phyloP scores from a whole-genome alignment of 768 basidiomycete genomes.

The Pulveroboletus sp. region DNA sequence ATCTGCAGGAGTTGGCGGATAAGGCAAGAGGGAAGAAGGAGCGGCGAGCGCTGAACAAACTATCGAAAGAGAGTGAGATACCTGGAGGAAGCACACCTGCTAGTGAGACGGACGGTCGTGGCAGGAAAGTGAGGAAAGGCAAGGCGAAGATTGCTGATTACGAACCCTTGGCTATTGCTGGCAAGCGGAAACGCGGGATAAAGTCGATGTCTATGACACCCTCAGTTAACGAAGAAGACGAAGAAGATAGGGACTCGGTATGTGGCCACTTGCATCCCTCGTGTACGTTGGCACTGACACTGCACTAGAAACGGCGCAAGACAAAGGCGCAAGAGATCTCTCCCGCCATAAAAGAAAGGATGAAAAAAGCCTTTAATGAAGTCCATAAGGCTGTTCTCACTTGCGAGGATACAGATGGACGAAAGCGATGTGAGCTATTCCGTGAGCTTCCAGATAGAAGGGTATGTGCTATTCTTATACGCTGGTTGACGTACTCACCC shows the following conservation, averaged over 20 bases:
- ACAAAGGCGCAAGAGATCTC: slow-evolving; percentile 57
- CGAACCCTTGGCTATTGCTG: slow-evolving; percentile 37
- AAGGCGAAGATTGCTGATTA: slow-evolving; percentile 58
- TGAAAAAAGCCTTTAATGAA: slow-evolving; percentile 81
- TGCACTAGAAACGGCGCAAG: slow-evolving; percentile 77
- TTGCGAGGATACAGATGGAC: slow-evolving; percentile 67
- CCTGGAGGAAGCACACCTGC: slow-evolving; percentile 63
- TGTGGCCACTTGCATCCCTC: slow-evolving; percentile 21
- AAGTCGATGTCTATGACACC: slow-evolving; percentile 77
- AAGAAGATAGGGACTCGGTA: slow-evolving; percentile 71
- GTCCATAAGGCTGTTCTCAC: slow-evolving; percentile 69
- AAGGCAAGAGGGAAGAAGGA: slow-evolving; percentile 61
- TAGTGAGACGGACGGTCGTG: slow-evolving; percentile 54
- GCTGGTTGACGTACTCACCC: slow-evolving; percentile 10
- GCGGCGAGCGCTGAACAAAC: slow-evolving; percentile 54
- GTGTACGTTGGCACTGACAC: not conserved
- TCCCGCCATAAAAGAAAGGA: slow-evolving; percentile 58
- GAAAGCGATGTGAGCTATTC: slow-evolving; percentile 84
- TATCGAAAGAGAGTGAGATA: slow-evolving; percentile 52
- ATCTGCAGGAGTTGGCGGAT: slow-evolving; percentile 68
- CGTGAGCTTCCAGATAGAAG: slow-evolving; percentile 77
- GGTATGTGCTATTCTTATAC: slow-evolving; percentile 35
- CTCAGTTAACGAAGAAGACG: slow-evolving; percentile 67
- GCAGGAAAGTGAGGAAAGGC: slow-evolving; percentile 52
- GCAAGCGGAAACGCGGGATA: slow-evolving; percentile 71